A percentile compares a stretch with the other conserved stretches of the same genome.
These are phyloP conservation scores for Rhytidiadelphus loreus DNA, from an alignment of 225 moss, liverwort and hornwort genomes.

Conservation along the genomic window DNA sequence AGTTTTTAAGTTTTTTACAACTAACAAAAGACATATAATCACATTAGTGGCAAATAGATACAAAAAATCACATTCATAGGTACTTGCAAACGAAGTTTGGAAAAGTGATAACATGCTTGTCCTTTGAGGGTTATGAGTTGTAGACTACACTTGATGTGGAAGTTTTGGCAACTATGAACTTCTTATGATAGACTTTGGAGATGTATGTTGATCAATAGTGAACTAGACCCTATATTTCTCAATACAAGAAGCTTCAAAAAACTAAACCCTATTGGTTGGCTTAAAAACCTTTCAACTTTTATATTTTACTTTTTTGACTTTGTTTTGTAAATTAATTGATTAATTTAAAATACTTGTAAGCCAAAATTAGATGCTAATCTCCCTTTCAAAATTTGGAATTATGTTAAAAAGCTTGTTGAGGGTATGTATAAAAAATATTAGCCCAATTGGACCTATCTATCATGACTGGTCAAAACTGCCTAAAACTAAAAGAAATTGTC, in stretches of 20 bases:
- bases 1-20: background rate
- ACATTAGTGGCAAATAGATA: background rate
- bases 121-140: background rate
- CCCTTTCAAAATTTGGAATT: background rate
- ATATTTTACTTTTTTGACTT: background rate
- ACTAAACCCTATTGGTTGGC: accelerated
- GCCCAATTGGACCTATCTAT: too few species aligned
- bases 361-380: background rate
- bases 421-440: too few species aligned
- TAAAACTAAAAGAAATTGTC: accelerated
- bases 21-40: too few species aligned
- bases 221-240: background rate
- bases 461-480: accelerated
- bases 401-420: background rate
- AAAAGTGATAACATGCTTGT: background rate
- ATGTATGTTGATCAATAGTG: background rate
- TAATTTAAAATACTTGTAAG: background rate
- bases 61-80: too few species aligned
- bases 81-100: background rate
- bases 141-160: accelerated
- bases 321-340: background rate
- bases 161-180: background rate
- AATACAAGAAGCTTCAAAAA: background rate
- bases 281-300: background rate
- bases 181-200: background rate